Evolutionary conservation across 1,139 yeast species (phyloP), one percentile per base, ranked within the genome.

Genomic region (Entelexis paramagnoliae): DNA sequence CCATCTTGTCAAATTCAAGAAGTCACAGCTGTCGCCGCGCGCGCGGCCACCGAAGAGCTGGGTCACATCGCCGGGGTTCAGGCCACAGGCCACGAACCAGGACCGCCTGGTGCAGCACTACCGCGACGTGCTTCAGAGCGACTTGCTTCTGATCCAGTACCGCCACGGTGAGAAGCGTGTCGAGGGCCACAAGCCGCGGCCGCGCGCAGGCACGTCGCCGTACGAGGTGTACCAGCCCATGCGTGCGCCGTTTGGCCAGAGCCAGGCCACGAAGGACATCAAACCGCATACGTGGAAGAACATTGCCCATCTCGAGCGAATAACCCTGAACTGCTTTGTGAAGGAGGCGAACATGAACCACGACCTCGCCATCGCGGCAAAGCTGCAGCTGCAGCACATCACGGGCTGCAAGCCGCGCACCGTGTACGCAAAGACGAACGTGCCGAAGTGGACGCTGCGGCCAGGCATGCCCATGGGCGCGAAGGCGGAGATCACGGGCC

Each of bases 381-480:
- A 81, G 57, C 74, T 87, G 57, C 94, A 86, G 67, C 67, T 93
- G 52, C 94, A 94, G 60, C 97, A 91, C 67, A 84, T 93, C 63
- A 89, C 98, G 33, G 95, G 95, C 58, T 81, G 77, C 59, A 86
- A 87, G 67, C 89, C 97, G 41, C 73, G 76, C 58, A 76, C 82
- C 38, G 73, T 87, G 32, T 83, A 73, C 65, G 83, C 94, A 46
- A 84, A 79, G 63, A 75, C 85, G 14, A 88, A 88, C 67, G 86
- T 87, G 46, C 83, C 91, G 51, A 78, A 80, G 41, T 89, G 96
- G 96, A 81, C 81, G 61, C 76, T 88, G 52, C 80, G 97, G 67
- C 80, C 80, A 49, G 96, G 96, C 44, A 83, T 80, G 72, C 82
- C 84, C 48, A 85, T 94, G 79, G 99, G 98, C 51, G 95, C 95